Base-by-base conservation (phyloP, 768 basidiomycete species). In the Gloeophyllum trabeum region DNA sequence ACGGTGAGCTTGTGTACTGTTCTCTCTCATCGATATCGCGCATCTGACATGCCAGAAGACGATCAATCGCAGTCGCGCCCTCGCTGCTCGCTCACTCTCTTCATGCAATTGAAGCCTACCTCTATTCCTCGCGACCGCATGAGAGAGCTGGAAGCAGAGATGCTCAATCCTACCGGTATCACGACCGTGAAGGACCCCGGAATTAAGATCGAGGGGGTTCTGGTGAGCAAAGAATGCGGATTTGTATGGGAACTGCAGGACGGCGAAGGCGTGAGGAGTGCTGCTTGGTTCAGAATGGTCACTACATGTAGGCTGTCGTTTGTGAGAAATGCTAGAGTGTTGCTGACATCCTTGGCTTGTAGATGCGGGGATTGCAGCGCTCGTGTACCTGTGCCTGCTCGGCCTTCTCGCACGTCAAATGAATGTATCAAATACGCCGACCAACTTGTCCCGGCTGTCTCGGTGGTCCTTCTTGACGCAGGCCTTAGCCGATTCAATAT, bases 401-500 rank as follows among this genome's bases (percentile, higher is more conserved):
- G 57, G 74, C 4, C 61, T 92, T 5, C 73, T 85, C 28, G 72
- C 79, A 24, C 76, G 82, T 12, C 89, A 96, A 62, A 76, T 79
- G 48, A 74, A 81, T 45, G 67, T 63, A 23, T 85, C 82, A 47
- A 74, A 83, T 16, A 89, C 83, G 4, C 87, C 89, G 1, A 79
- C 84, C 1, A 78, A 79, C 4, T 68, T 93, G 13, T 75, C 82
- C 4, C 76, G 84, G 13, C 69, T 92, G 6, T 93, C 89, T 2
- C 66, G 83, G 5, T 91, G 86, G 81, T 76, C 81, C 1, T 89
- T 93, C 55, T 66, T 90, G 18, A 63, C 79, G 4, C 88, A 92
- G 58, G 74, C 81, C 4, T 73, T 80, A 1, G 72, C 87, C 16
- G 91, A 96, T 54, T 75, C 84, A 0, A 78, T 90, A 34, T 78